Evolutionary conservation across 2,329 filamentous ascomycete genomes (phyloP).

Genomic region (Diaporthe caulivora): DNA sequence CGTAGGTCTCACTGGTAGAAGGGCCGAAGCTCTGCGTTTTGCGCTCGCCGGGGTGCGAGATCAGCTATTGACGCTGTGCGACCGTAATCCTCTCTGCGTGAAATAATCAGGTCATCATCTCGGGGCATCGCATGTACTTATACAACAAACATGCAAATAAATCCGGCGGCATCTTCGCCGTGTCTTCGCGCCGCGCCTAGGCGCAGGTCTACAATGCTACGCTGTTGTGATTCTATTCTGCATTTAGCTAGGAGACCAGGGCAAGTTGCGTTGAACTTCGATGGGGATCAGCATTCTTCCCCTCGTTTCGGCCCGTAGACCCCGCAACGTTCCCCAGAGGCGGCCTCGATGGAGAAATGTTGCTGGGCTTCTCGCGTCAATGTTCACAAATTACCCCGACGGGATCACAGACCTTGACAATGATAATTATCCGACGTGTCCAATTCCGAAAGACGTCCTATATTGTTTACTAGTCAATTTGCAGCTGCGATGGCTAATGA

Average conservation of each 20-base stretch:
- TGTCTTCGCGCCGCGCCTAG: slow-evolving; percentile 1
- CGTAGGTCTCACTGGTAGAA: slow-evolving; percentile 4
- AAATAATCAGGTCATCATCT: background rate
- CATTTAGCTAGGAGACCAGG: background rate
- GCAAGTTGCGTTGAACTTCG: background rate
- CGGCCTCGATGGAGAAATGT: slow-evolving; percentile 10
- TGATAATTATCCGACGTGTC: background rate
- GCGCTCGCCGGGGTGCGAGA: background rate
- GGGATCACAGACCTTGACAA: background rate
- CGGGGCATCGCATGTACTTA: background rate
- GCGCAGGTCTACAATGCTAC: slow-evolving; percentile 16
- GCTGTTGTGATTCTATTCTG: slow-evolving; percentile 13
- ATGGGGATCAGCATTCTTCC: background rate
- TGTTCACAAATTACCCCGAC: background rate
- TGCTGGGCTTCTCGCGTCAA: slow-evolving; percentile 14
- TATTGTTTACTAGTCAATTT: background rate
- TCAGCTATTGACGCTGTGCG: slow-evolving; percentile 19
- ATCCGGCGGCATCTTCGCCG: slow-evolving; percentile 15
- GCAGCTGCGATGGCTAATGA: background rate
- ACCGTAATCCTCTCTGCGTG: background rate
- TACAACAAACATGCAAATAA: background rate
- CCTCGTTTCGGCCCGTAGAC: slow-evolving; percentile 8
- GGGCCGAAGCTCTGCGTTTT: slow-evolving; percentile 23
- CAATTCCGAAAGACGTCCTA: background rate
- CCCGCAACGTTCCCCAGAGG: background rate